Conservation (phyloP, 108 stramenopile species). For the Schizochytrium sp. region DNA sequence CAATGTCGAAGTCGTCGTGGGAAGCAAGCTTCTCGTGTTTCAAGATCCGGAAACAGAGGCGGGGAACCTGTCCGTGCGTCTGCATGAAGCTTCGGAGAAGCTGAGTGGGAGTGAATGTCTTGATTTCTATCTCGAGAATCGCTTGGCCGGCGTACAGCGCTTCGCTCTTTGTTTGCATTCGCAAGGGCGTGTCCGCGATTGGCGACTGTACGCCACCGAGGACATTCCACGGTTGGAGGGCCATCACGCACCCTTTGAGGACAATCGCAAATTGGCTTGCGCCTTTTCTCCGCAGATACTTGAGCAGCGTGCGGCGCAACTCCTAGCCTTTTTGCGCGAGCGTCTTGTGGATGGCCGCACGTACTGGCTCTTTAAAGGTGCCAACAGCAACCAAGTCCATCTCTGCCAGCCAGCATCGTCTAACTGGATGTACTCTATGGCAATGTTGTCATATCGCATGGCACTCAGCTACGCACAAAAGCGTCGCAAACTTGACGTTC, state of each 20-base stretch:
- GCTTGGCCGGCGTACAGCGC: neutral
- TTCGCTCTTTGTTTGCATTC: neutral
- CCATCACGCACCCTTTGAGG: neutral
- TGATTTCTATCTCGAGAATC: neutral
- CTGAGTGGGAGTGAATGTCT: neutral
- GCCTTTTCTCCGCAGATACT: neutral
- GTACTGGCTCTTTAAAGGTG: neutral
- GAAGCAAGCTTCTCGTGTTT: neutral
- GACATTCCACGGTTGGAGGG: neutral
- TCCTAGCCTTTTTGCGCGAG: neutral
- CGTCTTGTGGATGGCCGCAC: neutral
- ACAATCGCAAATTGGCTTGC: neutral
- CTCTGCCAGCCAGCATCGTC: neutral
- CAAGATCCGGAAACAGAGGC: neutral
- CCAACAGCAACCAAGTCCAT: neutral
- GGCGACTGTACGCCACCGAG: neutral
- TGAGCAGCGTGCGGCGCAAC: neutral
- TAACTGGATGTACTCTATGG: constrained; percentile 4
- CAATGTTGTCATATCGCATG: neutral
- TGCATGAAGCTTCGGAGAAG: neutral
- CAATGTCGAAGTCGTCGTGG: neutral
- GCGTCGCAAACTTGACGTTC: neutral
- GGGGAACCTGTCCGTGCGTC: neutral
- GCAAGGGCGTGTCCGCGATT: neutral
- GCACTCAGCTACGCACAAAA: neutral